Evolutionary conservation across 2,329 filamentous ascomycete genomes (phyloP).

Genomic region (Plenodomus tracheiphilus): DNA sequence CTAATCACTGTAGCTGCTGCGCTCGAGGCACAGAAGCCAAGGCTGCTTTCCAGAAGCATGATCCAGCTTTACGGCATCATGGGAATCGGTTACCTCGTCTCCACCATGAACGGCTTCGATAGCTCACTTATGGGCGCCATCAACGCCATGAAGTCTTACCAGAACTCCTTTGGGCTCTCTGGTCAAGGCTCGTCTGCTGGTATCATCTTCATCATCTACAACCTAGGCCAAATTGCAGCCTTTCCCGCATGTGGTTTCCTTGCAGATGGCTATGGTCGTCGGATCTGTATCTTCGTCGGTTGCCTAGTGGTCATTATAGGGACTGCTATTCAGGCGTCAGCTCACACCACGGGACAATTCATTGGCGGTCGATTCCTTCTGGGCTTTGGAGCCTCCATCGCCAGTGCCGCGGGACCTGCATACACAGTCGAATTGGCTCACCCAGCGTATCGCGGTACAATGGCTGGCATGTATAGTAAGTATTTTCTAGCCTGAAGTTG

Average conservation of each 20-base stretch:
- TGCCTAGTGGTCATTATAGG: slow-evolving; percentile 57
- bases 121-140: slow-evolving; percentile 52
- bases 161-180: slow-evolving; percentile 53
- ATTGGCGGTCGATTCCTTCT: slow-evolving; percentile 52
- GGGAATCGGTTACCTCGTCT: slow-evolving; percentile 40
- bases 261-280: slow-evolving; percentile 52
- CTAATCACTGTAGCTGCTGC: slow-evolving; percentile 26
- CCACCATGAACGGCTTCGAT: slow-evolving; percentile 43
- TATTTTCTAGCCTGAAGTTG: no score
- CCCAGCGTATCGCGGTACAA: slow-evolving; percentile 62
- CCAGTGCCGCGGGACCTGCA: slow-evolving; percentile 60
- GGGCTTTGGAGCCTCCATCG: slow-evolving; percentile 58
- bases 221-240: slow-evolving; percentile 55
- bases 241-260: slow-evolving; percentile 51
- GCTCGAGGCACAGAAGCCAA: slow-evolving; percentile 38
- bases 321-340: slow-evolving; percentile 56
- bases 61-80: slow-evolving; percentile 40
- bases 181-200: slow-evolving; percentile 55
- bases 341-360: slow-evolving; percentile 55
- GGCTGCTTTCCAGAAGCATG: slow-evolving; percentile 34
- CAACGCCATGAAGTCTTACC: slow-evolving; percentile 58
- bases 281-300: slow-evolving; percentile 61
- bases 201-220: slow-evolving; percentile 52
- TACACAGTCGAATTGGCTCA: slow-evolving; percentile 64
- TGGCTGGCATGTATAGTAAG: slow-evolving; percentile 63